Evolutionary conservation across 768 basidiomycete species (phyloP), one percentile per base, ranked within the genome.

Genomic region (Mycena epipterygia): DNA sequence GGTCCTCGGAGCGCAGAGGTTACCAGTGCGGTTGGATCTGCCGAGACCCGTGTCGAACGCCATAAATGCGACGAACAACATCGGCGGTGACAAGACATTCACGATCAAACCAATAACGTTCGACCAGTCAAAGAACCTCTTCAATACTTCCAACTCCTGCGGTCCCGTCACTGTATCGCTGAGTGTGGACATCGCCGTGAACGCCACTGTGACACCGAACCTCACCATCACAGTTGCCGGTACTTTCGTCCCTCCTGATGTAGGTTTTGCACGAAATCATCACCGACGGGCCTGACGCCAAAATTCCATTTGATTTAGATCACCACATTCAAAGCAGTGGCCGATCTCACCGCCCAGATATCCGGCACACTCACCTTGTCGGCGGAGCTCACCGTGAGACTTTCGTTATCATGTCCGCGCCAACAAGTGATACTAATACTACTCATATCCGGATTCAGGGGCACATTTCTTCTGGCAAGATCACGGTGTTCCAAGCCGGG

Each of bases 401-500:
- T 2, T 4, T 7, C 12, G 16, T 41, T 42, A 21, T 25, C 12
- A 12, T 27, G 19, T 35, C 6, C 21, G 8, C 23, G 16, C 21
- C 30, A 16, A 17, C n/a, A 13, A 16, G 46, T 13, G 11, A 29
- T 19, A 9, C 37, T 8, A 39, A 8, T 8, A 39, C n/a, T 14
- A 21, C 53, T n/a, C 33, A 2, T 25, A 17, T 17, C 27, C 19
- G 16, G 13, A 23, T 19, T 16, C 57, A 84, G 80, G 83, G 84
- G 0, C 77, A 79, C 0, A 68, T 88, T n/a, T 84, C 86, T 68
- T 82, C 85, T 0, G 86, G 84, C 4, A 82, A 80, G 49, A 77
- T 86, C 58, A 73, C 77, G 21, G 74, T 89, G 19, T 81, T 85
- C 52, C 75, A 82, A 55, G 72, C 82, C 41, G 84, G 85, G 5